Evolutionary conservation across 192 early-diverging fungal species (phyloP).

Genomic region (Backusella psychrophila): DNA sequence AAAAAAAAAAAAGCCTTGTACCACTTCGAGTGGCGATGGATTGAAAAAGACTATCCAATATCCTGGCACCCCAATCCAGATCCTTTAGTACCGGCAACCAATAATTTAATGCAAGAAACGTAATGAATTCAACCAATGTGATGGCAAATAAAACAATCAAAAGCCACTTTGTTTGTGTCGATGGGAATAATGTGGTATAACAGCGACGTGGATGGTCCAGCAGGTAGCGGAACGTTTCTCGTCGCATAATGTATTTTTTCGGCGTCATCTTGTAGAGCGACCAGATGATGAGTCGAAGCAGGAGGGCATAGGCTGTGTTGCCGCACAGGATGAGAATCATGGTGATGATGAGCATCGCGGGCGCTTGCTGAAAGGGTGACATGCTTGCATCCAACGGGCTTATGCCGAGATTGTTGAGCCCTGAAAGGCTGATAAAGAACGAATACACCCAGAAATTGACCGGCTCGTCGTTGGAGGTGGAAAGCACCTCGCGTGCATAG

Average conservation of each 20-base stretch:
- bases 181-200: constrained; percentile 35
- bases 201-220: constrained; percentile 37
- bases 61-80: constrained; percentile 25
- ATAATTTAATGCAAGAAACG: constrained; percentile 25
- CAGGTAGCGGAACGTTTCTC: constrained; percentile 26
- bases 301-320: constrained; percentile 34
- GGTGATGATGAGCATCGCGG: constrained; percentile 13
- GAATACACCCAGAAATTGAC: constrained; percentile 28
- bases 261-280: constrained; percentile 21
- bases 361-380: constrained; percentile 28
- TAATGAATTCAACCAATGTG: constrained; percentile 22
- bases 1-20: neutral
- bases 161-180: constrained; percentile 34
- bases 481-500: constrained; percentile 24
- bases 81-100: constrained; percentile 21
- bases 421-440: constrained; percentile 25
- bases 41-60: constrained; percentile 34
- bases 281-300: constrained; percentile 33
- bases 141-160: constrained; percentile 23
- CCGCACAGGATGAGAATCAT: constrained; percentile 29
- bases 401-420: constrained; percentile 31
- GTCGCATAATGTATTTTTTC: constrained; percentile 10
- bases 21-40: constrained; percentile 34
- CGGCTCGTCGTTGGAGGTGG: constrained; percentile 16
- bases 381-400: constrained; percentile 22